Base-by-base conservation (phyloP, 768 basidiomycete species). In the Galerina marginata region DNA sequence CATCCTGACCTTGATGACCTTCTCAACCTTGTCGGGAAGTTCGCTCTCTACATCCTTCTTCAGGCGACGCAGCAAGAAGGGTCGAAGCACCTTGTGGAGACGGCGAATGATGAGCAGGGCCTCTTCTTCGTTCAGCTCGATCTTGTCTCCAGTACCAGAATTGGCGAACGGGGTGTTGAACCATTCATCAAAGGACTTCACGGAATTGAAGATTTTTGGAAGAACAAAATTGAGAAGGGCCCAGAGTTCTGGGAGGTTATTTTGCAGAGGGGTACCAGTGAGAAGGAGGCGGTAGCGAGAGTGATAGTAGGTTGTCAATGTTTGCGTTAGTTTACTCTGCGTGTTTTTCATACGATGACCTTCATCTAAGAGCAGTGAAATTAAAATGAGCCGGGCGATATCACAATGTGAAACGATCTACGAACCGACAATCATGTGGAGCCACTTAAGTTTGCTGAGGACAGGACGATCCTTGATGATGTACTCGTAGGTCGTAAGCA, bases 121-220 rank as follows among this genome's bases (percentile, higher is more conserved):
- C 80, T 99, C 97, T 91, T 99, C 97, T 91, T 99, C 97, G 77
- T 96, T 97, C 79, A 99, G 75, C 81, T 97, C 95, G 71, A 99
- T 96, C 85, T 96, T 97, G 78, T 99, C 97, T 9, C 92, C 91
- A 0, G 93, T 92, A 33, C 96, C 96, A n/a, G 95, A 94, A 75
- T 94, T 98, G 60, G 97, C 96, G 66, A 99, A 99, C 0, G 97
- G 97, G 1, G 96, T 97, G 79, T 98, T 99, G 84, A 99, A 99
- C 97, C 97, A 99, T 71, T 99, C 97, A 69, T 99, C 97, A 73
- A 99, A 99, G 20, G 95, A 96, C 74, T 98, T 96, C 61, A 97
- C 95, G 0, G 96, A 99, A 79, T 98, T 99, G 84, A 99, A 99
- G 71, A 99, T 88, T 76, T 93, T 95, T 12, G 94, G 94, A 5